phyloP scores from a whole-genome alignment of 169 alveolate genomes.

The Plasmodium fragile region DNA sequence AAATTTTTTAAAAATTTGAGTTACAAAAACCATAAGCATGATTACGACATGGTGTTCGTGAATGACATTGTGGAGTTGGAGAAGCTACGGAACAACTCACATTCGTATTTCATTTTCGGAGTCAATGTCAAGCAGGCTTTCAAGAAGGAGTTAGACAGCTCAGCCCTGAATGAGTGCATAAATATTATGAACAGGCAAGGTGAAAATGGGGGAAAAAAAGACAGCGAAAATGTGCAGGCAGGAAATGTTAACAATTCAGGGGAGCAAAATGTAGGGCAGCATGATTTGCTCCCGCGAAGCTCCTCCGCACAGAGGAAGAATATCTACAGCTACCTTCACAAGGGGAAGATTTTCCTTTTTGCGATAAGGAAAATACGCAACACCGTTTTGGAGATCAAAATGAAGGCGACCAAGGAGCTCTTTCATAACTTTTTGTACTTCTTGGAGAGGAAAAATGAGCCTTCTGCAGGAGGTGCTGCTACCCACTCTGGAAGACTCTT shows the following conservation, averaged over 20 bases:
- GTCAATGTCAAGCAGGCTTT: conserved; percentile 6
- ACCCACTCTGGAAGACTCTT: neutral
- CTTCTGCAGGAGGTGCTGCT: neutral
- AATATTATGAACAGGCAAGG: conserved; percentile 23
- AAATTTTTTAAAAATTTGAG: conserved; percentile 68
- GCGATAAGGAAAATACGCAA: conserved; percentile 32
- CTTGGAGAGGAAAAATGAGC: neutral
- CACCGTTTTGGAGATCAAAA: conserved; percentile 43
- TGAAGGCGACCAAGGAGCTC: conserved; percentile 32
- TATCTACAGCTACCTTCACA: conserved; percentile 43
- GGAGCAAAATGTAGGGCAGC: neutral
- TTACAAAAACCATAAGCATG: conserved; percentile 74
- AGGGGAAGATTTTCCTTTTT: conserved; percentile 43
- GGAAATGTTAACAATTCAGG: neutral
- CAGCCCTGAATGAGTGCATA: conserved; percentile 18
- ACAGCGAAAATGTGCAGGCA: neutral
- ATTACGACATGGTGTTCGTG: conserved; percentile 34
- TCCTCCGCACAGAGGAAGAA: conserved; percentile 15
- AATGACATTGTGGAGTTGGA: conserved; percentile 65
- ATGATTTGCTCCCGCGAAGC: neutral
- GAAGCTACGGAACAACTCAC: conserved; percentile 34
- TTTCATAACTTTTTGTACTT: conserved; percentile 66
- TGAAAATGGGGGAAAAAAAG: conserved; percentile 2
- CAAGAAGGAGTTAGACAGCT: conserved; percentile 32
- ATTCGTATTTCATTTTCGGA: conserved; percentile 23